phyloP scores from a whole-genome alignment of 768 basidiomycete genomes.

The Phlebiopsis gigantea region DNA sequence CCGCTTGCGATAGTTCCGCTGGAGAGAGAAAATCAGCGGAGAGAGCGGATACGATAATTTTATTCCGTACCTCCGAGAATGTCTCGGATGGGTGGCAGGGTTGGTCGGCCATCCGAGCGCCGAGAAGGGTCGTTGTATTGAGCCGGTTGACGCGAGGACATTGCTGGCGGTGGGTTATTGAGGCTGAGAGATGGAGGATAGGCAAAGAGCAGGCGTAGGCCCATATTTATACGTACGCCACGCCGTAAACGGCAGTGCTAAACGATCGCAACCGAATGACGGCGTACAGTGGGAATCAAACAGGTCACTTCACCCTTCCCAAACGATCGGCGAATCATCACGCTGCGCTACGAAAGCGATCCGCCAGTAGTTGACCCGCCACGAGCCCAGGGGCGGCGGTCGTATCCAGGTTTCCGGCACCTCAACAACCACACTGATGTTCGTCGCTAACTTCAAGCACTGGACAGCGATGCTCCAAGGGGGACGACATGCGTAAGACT shows the following conservation, averaged over 20 bases:
- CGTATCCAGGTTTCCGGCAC: slow-evolving; percentile 1
- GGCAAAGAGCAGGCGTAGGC: slow-evolving; percentile 2
- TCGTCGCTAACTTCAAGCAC: slow-evolving; percentile 5
- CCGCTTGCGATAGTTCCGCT: slow-evolving; percentile 23
- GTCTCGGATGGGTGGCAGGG: slow-evolving; percentile 68
- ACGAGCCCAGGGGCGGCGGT: neutral
- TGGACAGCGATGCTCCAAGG: neutral
- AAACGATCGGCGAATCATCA: slow-evolving; percentile 6
- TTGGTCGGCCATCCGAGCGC: slow-evolving; percentile 40
- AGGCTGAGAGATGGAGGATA: slow-evolving; percentile 4
- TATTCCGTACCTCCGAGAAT: slow-evolving; percentile 59
- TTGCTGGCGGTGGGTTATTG: slow-evolving; percentile 2
- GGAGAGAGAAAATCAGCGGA: neutral
- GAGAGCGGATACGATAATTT: neutral
- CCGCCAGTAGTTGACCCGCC: neutral
- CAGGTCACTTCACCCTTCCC: neutral
- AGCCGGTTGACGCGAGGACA: slow-evolving; percentile 21
- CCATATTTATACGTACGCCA: slow-evolving; percentile 6
- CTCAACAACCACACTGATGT: slow-evolving; percentile 3
- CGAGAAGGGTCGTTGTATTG: slow-evolving; percentile 16
- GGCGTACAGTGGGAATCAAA: neutral
- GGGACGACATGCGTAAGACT: neutral
- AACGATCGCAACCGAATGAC: neutral
- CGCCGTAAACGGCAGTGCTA: slow-evolving; percentile 3
- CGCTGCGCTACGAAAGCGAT: slow-evolving; percentile 3